Evolutionary conservation across 805 yeast species (phyloP), one percentile per base, ranked within the genome.

Genomic region (Kazachstania bromeliacearum): DNA sequence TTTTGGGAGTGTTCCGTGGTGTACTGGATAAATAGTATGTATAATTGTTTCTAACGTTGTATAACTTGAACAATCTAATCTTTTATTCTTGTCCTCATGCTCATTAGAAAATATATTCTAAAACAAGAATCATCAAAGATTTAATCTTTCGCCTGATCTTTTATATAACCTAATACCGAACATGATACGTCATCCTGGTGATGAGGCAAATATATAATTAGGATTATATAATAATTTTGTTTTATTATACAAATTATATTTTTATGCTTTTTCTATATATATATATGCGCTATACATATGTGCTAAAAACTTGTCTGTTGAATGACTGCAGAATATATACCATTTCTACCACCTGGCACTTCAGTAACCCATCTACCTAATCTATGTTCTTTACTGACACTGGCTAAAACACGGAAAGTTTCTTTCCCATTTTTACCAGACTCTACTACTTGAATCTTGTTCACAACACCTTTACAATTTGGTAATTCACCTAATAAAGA

Each of bases 361-460:
- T 72, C 67, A 31, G 70, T 66, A 18, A 77, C 59, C 95, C 96
- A 88, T 55, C 96, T 77, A 26, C 96, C 96, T 39, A 84, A 66
- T 54, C 81, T 75, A 53, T 82, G 95, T 60, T 89, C 96, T 59
- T 88, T 85, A 28, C 89, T 73, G 4, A 83, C 66, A 25, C 85
- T 67, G 0, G 82, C 89, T 44, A 73, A 63, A 8, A 85, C 61
- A 45, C 75, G 69, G 34, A 76, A 55, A 33, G 70, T 66, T 36
- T 69, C 71, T 37, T 68, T 68, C 21, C 70, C 69, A 30, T 70
- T 66, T 39, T 71, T 75, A 18, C 75, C 80, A 36, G 64, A 59
- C 38, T 67, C 75, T 7, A 73, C 69, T 19, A 66, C 66, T 40
- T 72, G 79, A 34, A 83, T 79, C 41, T 64, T 67, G 6, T 79